Base-by-base conservation (phyloP, 2,329 filamentous ascomycete genomes). In the Pseudogymnoascus sp. region DNA sequence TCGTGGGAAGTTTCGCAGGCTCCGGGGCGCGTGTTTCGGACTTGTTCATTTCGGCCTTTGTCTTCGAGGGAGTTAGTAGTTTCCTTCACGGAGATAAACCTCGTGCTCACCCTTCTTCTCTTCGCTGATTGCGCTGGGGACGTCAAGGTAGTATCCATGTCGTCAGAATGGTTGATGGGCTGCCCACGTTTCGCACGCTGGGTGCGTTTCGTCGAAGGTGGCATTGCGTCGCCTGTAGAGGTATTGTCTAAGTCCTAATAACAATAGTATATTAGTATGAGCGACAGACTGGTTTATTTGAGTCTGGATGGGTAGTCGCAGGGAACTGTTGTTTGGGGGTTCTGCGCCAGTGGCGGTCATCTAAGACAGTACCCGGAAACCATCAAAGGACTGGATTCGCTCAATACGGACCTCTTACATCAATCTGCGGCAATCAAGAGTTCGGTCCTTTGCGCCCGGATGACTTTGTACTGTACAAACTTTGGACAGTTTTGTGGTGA, bases 41-140 rank as follows among this genome's bases (percentile, higher is more conserved):
- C 10, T 21, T 63, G 60, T 33, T 72, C 26, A 79, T 76, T 17
- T 79, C 77, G 33, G 73, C 68, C 77, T 82, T 65, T 61, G 63
- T 62, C 37, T 60, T 46, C 40, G 56, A 60, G 56, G 7, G 42
- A 26, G 35, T 35, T 60, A 60, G 31, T 44, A 60, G 44, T 13
- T 23, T 9, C 26, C 19, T 44, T 19, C 23, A 42, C 21, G 33
- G 59, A 42, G 35, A 63, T 61, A 38, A 68, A 37, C 64, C 21
- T 70, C 73, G 59, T 74, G 84, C 83, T 80, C 83, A 60, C 85
- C 77, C 81, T 87, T 75, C 85, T 82, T 71, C 85, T 83, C 77
- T 88, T 88, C 10, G 80, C 77, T n/a, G 85, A 84, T 62, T 84
- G 81, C 64, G 80, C 82, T 13, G 85, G 84, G 3, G 85, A 87